Evolutionary conservation across 2,329 filamentous ascomycete genomes (phyloP).

Genomic region (Fusarium lateritium): DNA sequence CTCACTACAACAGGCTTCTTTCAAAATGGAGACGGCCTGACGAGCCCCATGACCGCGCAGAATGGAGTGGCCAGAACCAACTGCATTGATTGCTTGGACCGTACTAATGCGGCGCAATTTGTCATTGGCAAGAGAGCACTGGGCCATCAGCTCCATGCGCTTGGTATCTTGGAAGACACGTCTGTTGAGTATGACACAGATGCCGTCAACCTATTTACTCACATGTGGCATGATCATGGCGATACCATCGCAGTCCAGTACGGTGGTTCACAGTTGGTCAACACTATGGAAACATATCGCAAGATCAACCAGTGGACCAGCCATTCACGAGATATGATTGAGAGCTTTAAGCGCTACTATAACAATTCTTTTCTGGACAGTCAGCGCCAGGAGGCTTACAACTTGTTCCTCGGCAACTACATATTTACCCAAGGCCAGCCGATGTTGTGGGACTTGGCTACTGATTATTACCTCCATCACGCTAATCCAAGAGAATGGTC

Average conservation of each 20-base stretch:
- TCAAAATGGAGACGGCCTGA: conserved; percentile 85
- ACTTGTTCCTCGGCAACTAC: conserved; percentile 96
- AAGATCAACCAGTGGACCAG: conserved; percentile 99
- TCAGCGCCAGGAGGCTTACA: conserved; percentile 98
- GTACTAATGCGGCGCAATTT: conserved; percentile 97
- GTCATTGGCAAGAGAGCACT: conserved; percentile 96
- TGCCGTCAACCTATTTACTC: conserved; percentile 94
- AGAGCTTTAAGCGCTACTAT: conserved; percentile 99
- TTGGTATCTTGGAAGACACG: conserved; percentile 86
- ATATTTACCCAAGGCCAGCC: conserved; percentile 89
- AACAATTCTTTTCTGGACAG: conserved; percentile 98
- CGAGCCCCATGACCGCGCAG: conserved; percentile 77
- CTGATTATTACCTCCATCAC: conserved; percentile 97
- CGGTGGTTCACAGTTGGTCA: conserved; percentile 95
- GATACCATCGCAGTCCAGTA: conserved; percentile 99
- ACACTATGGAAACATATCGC: conserved; percentile 99
- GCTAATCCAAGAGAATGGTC: conserved; percentile 83
- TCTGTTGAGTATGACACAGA: conserved; percentile 94
- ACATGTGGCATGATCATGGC: conserved; percentile 98
- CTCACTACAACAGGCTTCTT: conserved; percentile 92
- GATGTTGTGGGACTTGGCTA: conserved; percentile 96
- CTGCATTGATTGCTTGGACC: conserved; percentile 97
- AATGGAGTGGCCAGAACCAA: conserved; percentile 96
- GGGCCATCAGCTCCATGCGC: conserved; percentile 90
- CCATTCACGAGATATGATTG: conserved; percentile 97